A percentile compares a stretch with the other conserved stretches of the same genome.
Conservation (phyloP, 2,329 filamentous ascomycete species). For the Fusarium beomiforme region DNA sequence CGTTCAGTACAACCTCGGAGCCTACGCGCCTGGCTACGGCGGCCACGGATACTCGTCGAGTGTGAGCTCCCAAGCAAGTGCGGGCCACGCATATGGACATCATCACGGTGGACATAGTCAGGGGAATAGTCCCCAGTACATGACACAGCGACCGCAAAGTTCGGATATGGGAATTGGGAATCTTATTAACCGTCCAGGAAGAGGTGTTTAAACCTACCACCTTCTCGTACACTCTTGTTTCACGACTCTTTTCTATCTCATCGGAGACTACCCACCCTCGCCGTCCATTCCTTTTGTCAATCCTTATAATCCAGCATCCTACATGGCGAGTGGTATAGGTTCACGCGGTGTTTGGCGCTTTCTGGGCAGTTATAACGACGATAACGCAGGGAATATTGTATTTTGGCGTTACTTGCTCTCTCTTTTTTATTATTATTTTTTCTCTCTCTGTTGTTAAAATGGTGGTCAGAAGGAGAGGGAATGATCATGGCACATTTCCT, state of each 20-base stretch:
- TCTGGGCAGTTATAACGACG: constrained; percentile 33
- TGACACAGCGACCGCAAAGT: constrained; percentile 61
- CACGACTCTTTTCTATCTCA: not conserved
- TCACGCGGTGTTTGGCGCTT: constrained; percentile 31
- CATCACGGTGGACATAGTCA: constrained; percentile 44
- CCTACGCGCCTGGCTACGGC: constrained; percentile 39
- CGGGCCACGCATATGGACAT: constrained; percentile 48
- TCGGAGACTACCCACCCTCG: constrained; percentile 8
- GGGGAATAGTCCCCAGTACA: constrained; percentile 57
- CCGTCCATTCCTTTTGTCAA: constrained; percentile 37
- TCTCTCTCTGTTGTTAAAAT: constrained; percentile 24
- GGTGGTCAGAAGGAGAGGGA: constrained; percentile 23
- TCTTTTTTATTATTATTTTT: constrained; percentile 13
- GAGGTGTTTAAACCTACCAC: constrained; percentile 30
- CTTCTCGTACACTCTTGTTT: not conserved
- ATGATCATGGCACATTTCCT: constrained; percentile 29
- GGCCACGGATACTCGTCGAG: constrained; percentile 63
- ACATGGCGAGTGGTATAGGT: constrained; percentile 36
- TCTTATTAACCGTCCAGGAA: constrained; percentile 63
- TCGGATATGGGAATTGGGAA: constrained; percentile 70
- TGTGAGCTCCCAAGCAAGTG: constrained; percentile 59
- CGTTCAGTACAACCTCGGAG: constrained; percentile 40
- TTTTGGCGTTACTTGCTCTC: constrained; percentile 25
- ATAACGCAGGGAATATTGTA: constrained; percentile 23
- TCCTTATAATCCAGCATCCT: constrained; percentile 24